A percentile compares a stretch with the other conserved stretches of the same genome.
phyloP scores from a whole-genome alignment of 306 rosid genomes.

The Sicyos edulis region DNA sequence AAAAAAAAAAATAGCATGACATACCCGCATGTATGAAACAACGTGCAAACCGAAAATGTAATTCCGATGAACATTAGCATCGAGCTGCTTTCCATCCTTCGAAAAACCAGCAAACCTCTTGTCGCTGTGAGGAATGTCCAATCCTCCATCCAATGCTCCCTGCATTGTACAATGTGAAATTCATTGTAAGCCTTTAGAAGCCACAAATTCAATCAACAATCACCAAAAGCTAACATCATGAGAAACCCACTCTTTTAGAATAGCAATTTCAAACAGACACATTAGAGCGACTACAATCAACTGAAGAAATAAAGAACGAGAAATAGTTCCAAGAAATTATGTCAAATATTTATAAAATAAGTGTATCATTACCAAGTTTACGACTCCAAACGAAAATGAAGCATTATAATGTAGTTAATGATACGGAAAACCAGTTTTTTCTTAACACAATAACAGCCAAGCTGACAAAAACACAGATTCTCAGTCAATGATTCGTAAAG shows the following conservation, averaged over 20 bases:
- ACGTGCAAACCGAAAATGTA: slow-evolving; percentile 75
- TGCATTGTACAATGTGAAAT: slow-evolving; percentile 7
- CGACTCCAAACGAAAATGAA: background rate
- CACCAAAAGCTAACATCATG: background rate
- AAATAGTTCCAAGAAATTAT: background rate
- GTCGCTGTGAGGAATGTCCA: slow-evolving; percentile 87
- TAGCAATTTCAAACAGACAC: background rate
- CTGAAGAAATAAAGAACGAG: too few species aligned
- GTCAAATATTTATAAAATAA: background rate
- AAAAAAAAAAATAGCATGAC: too few species aligned
- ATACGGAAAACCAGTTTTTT: background rate
- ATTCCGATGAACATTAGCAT: slow-evolving; percentile 74
- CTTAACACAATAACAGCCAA: background rate
- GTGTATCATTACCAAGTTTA: background rate
- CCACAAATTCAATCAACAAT: background rate
- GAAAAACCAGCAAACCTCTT: slow-evolving; percentile 81
- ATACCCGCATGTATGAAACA: slow-evolving; percentile 61
- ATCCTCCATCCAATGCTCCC: slow-evolving; percentile 92
- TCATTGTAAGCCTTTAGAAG: background rate
- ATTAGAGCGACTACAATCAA: too few species aligned
- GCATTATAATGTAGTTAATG: background rate
- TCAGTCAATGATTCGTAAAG: too few species aligned
- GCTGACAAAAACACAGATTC: too few species aligned
- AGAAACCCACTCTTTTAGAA: background rate
- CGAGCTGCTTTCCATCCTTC: slow-evolving; percentile 64